Base-by-base conservation (phyloP, 192 early-diverging fungal species). In the Pilobolus umbonatus region DNA sequence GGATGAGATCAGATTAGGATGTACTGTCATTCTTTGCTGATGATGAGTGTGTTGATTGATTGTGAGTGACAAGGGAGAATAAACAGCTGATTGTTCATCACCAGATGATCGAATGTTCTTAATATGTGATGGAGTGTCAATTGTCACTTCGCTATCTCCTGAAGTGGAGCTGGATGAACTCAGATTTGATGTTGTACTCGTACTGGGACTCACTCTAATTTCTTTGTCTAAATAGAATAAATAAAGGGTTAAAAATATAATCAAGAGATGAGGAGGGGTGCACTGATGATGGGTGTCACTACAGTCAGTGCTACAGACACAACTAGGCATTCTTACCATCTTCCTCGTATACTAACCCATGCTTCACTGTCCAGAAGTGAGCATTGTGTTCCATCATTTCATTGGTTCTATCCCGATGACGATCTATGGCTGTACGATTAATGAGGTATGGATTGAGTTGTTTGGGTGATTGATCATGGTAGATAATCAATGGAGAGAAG, bases 121-220 rank as follows among this genome's bases (percentile, higher is more conserved):
- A 56, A 40, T 10, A 11, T 31, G 44, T 14, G 46, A 34, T 6
- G 22, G 45, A 11, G 45, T 51, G 56, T 59, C 56, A 36, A 59
- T 65, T 21, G 64, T 65, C n/a, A 46, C 56, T 59, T 53, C 51
- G 36, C 56, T 65, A 15, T 59, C 64, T 52, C 56, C 35, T 30
- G 64, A 65, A 30, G 56, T 65, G 4, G 22, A 32, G 21, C 48
- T 47, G 17, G 64, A 65, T 7, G 56, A 65, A 26, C 64, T 65
- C n/a, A 30, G 21, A 44, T 35, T 47, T 42, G 64, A 65, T 25
- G 64, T 57, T 25, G 56, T 65, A 44, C 64, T 65, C 30, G 56
- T 59, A 43, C 56, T 59, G 12, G 64, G 64, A 50, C 39, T 59
- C 43, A 65, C 62, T 28, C 26, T 44, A 17, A 63, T 54, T 22